phyloP scores from a whole-genome alignment of 352 stramenopile species.

The Phytopythium oedochilum region DNA sequence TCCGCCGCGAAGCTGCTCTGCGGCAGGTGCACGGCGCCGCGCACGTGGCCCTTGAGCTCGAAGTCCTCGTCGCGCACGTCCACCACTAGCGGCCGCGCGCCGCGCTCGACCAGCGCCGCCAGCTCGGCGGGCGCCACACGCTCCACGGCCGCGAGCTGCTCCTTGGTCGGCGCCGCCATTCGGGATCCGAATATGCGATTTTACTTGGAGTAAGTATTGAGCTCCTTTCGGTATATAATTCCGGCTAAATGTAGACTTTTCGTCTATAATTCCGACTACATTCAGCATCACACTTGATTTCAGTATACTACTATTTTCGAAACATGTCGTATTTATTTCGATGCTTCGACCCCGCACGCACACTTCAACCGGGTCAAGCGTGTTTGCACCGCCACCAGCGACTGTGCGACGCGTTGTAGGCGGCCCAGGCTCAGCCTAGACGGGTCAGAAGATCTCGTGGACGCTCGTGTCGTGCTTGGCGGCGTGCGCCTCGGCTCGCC shows the following conservation, averaged over 20 bases:
- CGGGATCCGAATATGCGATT: not conserved
- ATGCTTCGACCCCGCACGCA: not conserved
- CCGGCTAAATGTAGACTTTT: no score
- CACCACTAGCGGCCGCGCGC: constrained; percentile 10
- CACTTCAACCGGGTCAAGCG: not conserved
- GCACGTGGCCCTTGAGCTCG: constrained; percentile 21
- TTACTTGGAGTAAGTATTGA: not conserved
- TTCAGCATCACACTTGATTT: not conserved
- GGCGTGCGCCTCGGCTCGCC: constrained; percentile 7
- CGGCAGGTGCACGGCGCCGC: constrained; percentile 23
- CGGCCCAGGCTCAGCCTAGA: no score
- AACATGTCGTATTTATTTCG: not conserved
- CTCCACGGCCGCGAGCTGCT: constrained; percentile 19
- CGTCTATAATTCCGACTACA: no score
- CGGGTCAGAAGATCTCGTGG: constrained; percentile 4
- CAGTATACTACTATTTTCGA: not conserved
- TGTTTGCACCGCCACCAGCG: no score
- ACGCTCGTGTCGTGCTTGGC: constrained; percentile 8
- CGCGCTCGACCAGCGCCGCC: constrained; percentile 7
- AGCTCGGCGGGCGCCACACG: constrained; percentile 21
- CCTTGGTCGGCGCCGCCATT: constrained; percentile 10
- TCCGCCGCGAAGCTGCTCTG: constrained; percentile 25
- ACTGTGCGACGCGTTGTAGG: no score
- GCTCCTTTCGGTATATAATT: not conserved
- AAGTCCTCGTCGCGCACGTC: constrained; percentile 31